Base-by-base conservation (phyloP, 768 basidiomycete species). In the Lenzites betulinus region DNA sequence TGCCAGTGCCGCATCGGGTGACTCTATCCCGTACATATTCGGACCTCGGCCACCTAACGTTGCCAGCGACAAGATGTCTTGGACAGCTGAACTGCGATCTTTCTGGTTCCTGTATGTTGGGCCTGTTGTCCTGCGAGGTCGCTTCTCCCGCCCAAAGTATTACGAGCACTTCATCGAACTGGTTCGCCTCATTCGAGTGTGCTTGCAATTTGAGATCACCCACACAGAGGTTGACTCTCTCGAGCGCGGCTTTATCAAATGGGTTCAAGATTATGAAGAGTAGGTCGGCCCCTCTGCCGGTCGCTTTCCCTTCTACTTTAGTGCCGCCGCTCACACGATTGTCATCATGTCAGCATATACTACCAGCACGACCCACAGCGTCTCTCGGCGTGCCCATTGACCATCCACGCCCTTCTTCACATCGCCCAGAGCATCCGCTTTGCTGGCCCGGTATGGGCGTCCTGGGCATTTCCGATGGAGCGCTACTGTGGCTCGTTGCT, bases 381-480 rank as follows among this genome's bases (percentile, higher is more conserved):
- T 1, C 47, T 76, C 1, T 59, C 71, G 3, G 55, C 67, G 0
- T 76, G 75, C 47, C 66, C 70, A 0, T 44, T 76, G 0, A 73
- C 74, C 0, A 62, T 77, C 8, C 75, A 77, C 54, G 73, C 67
- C 0, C 58, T 74, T 0, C 65, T 75, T 7, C 73, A 75, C 38
- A 65, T 74, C 41, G 69, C 65, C 0, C 67, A 72, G 54, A 66
- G 67, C 53, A 73, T 74, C 46, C 54, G 55, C 12, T n/a, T 20
- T 7, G 35, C 38, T 7, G 70, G 67, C 1, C 70, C 69, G 18
- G 63, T 66, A 16, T 70, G 71, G 67, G 43, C 55, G 9, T 53
- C 52, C 13, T 74, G 73, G 73, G 69, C 70, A 33, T 74, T 73
- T 43, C 66, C 67, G 1, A 74, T 71, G 64, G 70, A 74, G 54